phyloP scores from a whole-genome alignment of 805 yeast species.

The Torulaspora delbrueckii region DNA sequence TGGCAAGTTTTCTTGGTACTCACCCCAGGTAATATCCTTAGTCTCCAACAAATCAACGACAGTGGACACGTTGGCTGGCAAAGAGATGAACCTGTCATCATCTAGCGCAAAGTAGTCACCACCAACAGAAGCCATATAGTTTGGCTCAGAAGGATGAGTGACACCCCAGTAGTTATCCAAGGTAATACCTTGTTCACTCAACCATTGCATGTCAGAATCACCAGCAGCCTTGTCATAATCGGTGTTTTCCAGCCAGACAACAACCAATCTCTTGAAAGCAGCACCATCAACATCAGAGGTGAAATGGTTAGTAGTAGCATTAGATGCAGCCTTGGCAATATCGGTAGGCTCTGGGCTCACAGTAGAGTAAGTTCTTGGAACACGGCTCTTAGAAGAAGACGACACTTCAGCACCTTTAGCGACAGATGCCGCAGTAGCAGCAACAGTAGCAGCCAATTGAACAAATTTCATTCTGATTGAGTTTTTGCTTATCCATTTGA shows the following conservation, averaged over 20 bases:
- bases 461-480: constrained; percentile 2
- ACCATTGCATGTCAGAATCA: constrained; percentile 40
- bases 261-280: constrained; percentile 39
- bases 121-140: constrained; percentile 46
- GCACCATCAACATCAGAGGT: constrained; percentile 39
- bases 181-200: constrained; percentile 42
- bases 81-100: constrained; percentile 41
- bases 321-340: constrained; percentile 34
- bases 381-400: constrained; percentile 18
- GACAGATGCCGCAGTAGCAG: constrained; percentile 7
- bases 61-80: constrained; percentile 46
- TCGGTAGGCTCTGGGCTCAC: constrained; percentile 34
- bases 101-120: constrained; percentile 50
- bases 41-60: constrained; percentile 46
- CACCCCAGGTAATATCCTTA: constrained; percentile 47
- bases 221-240: constrained; percentile 47
- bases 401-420: constrained; percentile 9
- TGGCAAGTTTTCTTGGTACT: constrained; percentile 50
- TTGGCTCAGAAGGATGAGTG: constrained; percentile 53
- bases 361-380: constrained; percentile 30
- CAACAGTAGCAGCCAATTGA: constrained; percentile 6
- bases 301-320: constrained; percentile 31
- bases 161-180: constrained; percentile 49
- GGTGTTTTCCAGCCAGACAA: constrained; percentile 50
- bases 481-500: neutral